These are phyloP conservation scores for Oryza glaberrima DNA, from an alignment of 176 grass and related monocot genomes.

Conservation along the genomic window DNA sequence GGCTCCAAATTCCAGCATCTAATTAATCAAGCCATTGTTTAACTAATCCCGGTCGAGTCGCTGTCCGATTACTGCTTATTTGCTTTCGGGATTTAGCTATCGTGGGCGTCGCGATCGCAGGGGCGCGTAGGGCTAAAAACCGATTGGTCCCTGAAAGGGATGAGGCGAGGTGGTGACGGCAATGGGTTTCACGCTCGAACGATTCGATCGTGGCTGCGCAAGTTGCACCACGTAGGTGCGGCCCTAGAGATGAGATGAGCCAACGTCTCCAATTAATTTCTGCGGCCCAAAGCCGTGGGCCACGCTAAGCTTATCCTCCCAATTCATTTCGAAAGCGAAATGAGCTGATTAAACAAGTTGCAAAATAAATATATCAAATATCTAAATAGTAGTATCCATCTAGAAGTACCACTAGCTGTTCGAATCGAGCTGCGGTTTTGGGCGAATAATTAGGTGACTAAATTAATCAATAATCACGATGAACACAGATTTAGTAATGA, in stretches of 20 bases:
- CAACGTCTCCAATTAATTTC: conserved; percentile 4
- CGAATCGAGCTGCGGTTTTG: neutral
- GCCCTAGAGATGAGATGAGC: neutral
- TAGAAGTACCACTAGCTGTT: neutral
- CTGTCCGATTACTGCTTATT: neutral
- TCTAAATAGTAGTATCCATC: neutral
- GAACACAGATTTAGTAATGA: neutral
- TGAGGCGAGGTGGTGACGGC: conserved; percentile 20
- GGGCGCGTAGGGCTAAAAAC: neutral
- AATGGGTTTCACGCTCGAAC: conserved; percentile 44
- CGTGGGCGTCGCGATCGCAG: conserved; percentile 21
- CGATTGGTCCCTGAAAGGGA: conserved; percentile 32
- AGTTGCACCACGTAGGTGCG: conserved; percentile 30
- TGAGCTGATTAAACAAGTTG: neutral
- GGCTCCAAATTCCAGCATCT: neutral
- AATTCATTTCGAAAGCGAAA: conserved; percentile 28
- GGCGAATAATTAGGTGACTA: neutral
- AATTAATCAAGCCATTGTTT: neutral
- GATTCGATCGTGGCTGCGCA: neutral
- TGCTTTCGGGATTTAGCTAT: neutral
- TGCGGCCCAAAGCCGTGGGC: conserved; percentile 39
- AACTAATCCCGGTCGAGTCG: neutral
- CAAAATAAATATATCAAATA: neutral
- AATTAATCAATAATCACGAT: neutral
- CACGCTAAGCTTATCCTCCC: conserved; percentile 12